A percentile compares a stretch with the other conserved stretches of the same genome.
Conservation (phyloP, 768 basidiomycete genomes). For the Strobilomyces echinocephalus region DNA sequence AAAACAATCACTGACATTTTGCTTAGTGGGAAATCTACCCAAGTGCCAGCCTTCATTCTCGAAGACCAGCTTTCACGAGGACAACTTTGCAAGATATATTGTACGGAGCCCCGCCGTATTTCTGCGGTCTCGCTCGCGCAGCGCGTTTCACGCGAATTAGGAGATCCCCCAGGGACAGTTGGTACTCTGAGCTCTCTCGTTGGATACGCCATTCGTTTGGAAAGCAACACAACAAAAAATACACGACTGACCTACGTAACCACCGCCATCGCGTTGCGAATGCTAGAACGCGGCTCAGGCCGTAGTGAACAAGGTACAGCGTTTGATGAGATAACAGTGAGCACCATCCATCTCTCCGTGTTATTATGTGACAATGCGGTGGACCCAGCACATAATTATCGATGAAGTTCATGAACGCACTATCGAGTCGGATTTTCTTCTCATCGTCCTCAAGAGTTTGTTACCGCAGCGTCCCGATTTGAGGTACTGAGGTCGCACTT, state of each 20-base stretch:
- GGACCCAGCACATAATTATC: conserved; percentile 79
- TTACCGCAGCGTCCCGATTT: conserved; percentile 72
- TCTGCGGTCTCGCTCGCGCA: conserved; percentile 95
- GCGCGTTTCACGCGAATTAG: conserved; percentile 87
- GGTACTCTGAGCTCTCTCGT: conserved; percentile 78
- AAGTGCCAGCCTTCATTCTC: conserved; percentile 89
- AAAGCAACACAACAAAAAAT: conserved; percentile 75
- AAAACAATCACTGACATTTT: conserved; percentile 2
- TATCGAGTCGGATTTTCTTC: conserved; percentile 94
- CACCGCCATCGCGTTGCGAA: conserved; percentile 91
- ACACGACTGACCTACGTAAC: conserved; percentile 84
- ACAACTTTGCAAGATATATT: conserved; percentile 82
- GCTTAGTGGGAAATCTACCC: conserved; percentile 90
- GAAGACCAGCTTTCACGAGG: conserved; percentile 84
- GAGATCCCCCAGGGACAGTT: conserved; percentile 73
- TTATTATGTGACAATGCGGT: neutral
- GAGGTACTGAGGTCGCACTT: conserved; percentile 49
- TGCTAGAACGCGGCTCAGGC: conserved; percentile 86
- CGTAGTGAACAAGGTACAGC: conserved; percentile 67
- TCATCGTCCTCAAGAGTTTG: conserved; percentile 87
- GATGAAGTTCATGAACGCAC: conserved; percentile 98
- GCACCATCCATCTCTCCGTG: conserved; percentile 17
- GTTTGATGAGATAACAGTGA: conserved; percentile 92
- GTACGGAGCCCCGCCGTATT: conserved; percentile 93
- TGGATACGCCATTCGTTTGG: conserved; percentile 91